phyloP scores from a whole-genome alignment of 345 rosid genomes.

The Psidium guajava region DNA sequence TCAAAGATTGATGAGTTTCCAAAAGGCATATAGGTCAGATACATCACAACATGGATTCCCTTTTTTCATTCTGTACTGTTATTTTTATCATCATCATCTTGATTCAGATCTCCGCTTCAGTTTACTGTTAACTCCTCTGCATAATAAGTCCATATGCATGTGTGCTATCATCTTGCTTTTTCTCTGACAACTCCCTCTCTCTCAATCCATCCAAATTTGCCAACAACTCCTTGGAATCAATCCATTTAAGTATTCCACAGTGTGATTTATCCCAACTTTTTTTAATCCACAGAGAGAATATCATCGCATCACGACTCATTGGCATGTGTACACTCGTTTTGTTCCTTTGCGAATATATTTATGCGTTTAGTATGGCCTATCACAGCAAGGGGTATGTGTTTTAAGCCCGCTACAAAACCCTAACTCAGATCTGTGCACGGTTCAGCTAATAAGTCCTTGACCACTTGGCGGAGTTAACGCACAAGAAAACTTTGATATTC shows the following conservation, averaged over 20 bases:
- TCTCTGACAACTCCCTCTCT: not conserved
- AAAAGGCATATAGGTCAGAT: constrained; percentile 31
- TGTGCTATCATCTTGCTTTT: not conserved
- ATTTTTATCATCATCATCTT: constrained; percentile 18
- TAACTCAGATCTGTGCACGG: not conserved
- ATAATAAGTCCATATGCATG: constrained; percentile 37
- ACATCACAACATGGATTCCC: constrained; percentile 64
- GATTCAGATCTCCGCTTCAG: not conserved
- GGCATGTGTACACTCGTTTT: constrained; percentile 33
- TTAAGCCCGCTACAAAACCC: not conserved
- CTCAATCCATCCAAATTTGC: constrained; percentile 51
- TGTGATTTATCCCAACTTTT: not conserved
- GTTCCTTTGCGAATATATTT: constrained; percentile 22
- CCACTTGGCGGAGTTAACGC: not conserved
- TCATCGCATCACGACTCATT: constrained; percentile 25
- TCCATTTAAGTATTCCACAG: constrained; percentile 28
- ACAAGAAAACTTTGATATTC: not conserved
- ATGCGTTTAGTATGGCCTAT: not conserved
- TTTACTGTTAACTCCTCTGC: constrained; percentile 1
- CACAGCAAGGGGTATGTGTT: not conserved
- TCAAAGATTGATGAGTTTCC: not conserved
- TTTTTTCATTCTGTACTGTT: constrained; percentile 34
- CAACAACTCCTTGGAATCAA: constrained; percentile 58
- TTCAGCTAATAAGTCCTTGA: not conserved
- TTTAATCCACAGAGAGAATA: constrained; percentile 30